Evolutionary conservation across 2,329 filamentous ascomycete genomes (phyloP), one percentile per base, ranked within the genome.

Genomic region (Colletotrichum sp.): DNA sequence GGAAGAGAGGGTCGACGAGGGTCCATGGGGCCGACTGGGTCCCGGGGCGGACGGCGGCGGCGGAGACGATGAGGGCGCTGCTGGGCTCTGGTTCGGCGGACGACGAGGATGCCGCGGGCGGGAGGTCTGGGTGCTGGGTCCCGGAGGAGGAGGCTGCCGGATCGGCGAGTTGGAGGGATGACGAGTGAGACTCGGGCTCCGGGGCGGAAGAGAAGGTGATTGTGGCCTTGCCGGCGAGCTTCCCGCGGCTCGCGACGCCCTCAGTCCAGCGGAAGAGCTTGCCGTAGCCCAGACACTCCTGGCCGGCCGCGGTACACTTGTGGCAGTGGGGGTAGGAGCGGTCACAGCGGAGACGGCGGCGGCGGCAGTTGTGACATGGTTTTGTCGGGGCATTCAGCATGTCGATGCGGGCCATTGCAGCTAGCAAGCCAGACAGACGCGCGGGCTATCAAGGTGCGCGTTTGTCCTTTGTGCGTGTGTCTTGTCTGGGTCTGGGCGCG

Each of bases 271-370:
- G 84, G 67, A 90, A 88, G 52, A 90, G 82, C 79, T 88, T 88
- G 52, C 88, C 88, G 77, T 90, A 90, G 39, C 89, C 89, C 44
- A 90, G 85, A 78, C 89, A 91, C 77, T 90, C 88, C 77, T 86
- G 84, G 39, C 88, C 88, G 21, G 86, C 84, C 57, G 84, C 84
- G 68, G 84, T 79, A 76, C 89, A 90, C 83, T 90, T 90, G 79
- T 87, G 86, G 81, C 89, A 90, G 77, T 86, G 85, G 66, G 89
- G 89, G 60, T 88, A 82, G 44, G 88, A 86, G 67, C 87, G 86
- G 79, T 91, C 89, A 82, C 89, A 91, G 78, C 88, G 88, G 81
- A 89, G 87, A 71, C 89, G 86, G 76, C 86, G 86, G 70, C 88
- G 88, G 68, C 89, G 87, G 81, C 89, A 91, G 83, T 90, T 90